These are phyloP conservation scores for Didymosphaeria variabile DNA, from an alignment of 2,329 filamentous ascomycete genomes.

Conservation along the genomic window DNA sequence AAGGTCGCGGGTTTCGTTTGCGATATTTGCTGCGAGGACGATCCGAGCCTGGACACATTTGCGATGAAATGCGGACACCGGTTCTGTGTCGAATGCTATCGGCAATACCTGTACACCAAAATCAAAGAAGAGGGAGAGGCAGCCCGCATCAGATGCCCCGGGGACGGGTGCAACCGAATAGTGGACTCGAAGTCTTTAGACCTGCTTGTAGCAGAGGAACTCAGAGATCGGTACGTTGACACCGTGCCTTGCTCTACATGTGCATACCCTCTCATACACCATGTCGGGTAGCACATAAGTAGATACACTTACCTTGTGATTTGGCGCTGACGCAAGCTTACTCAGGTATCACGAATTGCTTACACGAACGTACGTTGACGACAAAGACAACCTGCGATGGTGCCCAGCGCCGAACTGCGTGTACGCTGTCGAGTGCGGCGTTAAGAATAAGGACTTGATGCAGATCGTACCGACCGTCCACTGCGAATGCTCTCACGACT, in stretches of 20 bases:
- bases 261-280: not conserved
- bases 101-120: constrained; percentile 90
- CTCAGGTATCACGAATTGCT: constrained; percentile 82
- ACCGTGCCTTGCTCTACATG: not conserved
- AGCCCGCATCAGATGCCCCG: constrained; percentile 91
- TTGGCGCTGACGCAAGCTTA: constrained; percentile 16
- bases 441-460: constrained; percentile 87
- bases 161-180: constrained; percentile 85
- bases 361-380: constrained; percentile 94
- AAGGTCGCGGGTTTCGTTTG: constrained; percentile 81
- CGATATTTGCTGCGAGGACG: constrained; percentile 96
- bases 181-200: constrained; percentile 90
- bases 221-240: constrained; percentile 62
- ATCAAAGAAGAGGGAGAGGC: constrained; percentile 96
- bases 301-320: not conserved
- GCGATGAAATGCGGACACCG: constrained; percentile 95
- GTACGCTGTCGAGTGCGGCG: constrained; percentile 86
- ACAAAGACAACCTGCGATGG: constrained; percentile 96
- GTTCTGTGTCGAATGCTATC: constrained; percentile 92
- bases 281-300: not conserved
- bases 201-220: constrained; percentile 70
- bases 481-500: constrained; percentile 84
- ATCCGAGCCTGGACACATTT: constrained; percentile 78
- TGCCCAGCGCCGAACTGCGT: constrained; percentile 97
- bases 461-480: constrained; percentile 89